A percentile compares a stretch with the other conserved stretches of the same genome.
phyloP scores from a whole-genome alignment of 148 eudicot species.

The Vaccinium macrocarpon region DNA sequence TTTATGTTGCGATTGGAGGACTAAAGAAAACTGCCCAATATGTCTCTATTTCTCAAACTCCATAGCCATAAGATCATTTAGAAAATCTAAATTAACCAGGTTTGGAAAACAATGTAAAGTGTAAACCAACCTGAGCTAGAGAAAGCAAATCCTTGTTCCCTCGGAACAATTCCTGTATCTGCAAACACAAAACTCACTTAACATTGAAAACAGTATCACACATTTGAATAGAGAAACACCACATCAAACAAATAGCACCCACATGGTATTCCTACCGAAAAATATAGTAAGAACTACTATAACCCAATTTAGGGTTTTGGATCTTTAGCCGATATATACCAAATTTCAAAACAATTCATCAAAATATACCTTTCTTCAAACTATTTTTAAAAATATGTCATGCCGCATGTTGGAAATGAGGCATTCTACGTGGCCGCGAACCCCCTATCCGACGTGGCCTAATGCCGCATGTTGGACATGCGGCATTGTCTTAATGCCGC shows the following conservation, averaged over 20 bases:
- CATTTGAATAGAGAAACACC: background rate
- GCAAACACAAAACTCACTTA: conserved; percentile 30
- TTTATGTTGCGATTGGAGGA: background rate
- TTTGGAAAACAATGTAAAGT: conserved; percentile 15
- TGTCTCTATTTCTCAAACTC: conserved; percentile 25
- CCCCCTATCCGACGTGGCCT: too few species aligned
- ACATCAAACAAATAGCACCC: background rate
- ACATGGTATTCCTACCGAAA: background rate
- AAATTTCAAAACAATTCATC: too few species aligned
- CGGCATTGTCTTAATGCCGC: too few species aligned
- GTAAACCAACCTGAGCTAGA: conserved; percentile 88
- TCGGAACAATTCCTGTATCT: conserved; percentile 83
- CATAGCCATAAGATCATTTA: background rate
- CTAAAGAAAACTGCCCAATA: conserved; percentile 16
- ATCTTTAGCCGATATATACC: too few species aligned
- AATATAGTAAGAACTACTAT: background rate
- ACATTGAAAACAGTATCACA: too few species aligned
- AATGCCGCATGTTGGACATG: too few species aligned
- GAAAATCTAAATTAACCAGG: background rate
- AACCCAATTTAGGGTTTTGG: background rate
- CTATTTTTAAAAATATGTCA: too few species aligned
- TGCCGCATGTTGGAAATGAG: too few species aligned
- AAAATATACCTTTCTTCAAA: too few species aligned
- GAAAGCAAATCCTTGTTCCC: conserved; percentile 76
- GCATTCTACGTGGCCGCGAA: too few species aligned